Evolutionary conservation across 441 rosid genomes (phyloP).

Genomic region (Manihot esculenta): DNA sequence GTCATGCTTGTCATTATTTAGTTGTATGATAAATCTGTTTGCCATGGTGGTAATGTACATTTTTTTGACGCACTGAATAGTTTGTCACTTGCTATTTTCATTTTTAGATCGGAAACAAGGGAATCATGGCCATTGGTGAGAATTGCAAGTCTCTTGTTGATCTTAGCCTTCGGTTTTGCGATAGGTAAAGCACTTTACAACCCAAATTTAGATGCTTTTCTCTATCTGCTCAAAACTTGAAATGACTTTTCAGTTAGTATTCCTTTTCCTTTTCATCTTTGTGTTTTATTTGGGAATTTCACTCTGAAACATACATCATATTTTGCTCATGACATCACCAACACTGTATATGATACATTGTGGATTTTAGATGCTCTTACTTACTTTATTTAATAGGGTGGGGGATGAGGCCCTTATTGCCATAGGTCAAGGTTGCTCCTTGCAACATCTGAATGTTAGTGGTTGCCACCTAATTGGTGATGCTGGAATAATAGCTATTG

Average conservation of each 20-base stretch:
- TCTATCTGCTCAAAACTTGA: background rate
- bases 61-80: background rate
- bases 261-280: background rate
- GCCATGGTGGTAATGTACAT: background rate
- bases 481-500: slow-evolving; percentile 78
- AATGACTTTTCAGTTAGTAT: background rate
- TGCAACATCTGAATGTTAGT: slow-evolving; percentile 73
- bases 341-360: background rate
- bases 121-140: slow-evolving; percentile 73
- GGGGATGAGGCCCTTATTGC: slow-evolving; percentile 78
- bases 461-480: slow-evolving; percentile 87
- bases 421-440: slow-evolving; percentile 71
- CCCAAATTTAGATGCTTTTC: background rate
- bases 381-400: slow-evolving; percentile 49
- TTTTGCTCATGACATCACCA: background rate
- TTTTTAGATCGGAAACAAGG: slow-evolving; percentile 75
- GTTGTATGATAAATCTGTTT: background rate
- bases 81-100: background rate
- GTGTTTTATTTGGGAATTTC: background rate
- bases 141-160: slow-evolving; percentile 71
- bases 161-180: slow-evolving; percentile 86
- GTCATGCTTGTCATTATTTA: background rate
- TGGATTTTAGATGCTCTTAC: slow-evolving; percentile 6
- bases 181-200: slow-evolving; percentile 42
- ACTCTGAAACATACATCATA: background rate